phyloP scores from a whole-genome alignment of 108 stramenopile species.

The Nannochloropsis oceanica region DNA sequence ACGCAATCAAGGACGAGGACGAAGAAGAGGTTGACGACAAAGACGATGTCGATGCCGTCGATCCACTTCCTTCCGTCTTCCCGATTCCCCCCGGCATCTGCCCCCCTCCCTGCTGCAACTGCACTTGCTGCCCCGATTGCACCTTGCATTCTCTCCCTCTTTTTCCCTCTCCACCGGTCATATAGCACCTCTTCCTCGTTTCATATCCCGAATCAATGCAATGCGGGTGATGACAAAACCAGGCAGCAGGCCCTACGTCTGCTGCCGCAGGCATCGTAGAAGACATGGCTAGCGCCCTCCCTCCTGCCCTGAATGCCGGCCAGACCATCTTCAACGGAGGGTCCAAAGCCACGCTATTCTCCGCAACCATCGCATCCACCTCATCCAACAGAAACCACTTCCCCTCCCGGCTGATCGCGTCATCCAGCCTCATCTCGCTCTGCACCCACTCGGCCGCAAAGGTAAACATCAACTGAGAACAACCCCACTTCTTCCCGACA shows the following conservation, averaged over 20 bases:
- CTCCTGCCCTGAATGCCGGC: background rate
- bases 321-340: background rate
- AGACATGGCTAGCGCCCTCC: background rate
- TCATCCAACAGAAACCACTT: background rate
- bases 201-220: background rate
- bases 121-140: background rate
- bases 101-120: no score
- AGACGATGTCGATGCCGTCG: background rate
- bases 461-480: background rate
- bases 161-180: background rate
- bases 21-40: background rate
- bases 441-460: background rate
- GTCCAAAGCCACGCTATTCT: background rate
- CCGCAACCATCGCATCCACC: background rate
- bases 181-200: background rate
- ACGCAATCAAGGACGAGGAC: background rate
- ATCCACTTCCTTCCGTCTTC: background rate
- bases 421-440: background rate
- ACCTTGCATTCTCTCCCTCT: background rate
- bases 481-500: background rate
- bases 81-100: no score
- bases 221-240: background rate
- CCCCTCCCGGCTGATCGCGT: background rate
- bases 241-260: background rate
- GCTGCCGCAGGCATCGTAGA: no score